These are phyloP conservation scores for Trichoderma gamsii DNA, from an alignment of 495 filamentous ascomycete species.

Conservation along the genomic window DNA sequence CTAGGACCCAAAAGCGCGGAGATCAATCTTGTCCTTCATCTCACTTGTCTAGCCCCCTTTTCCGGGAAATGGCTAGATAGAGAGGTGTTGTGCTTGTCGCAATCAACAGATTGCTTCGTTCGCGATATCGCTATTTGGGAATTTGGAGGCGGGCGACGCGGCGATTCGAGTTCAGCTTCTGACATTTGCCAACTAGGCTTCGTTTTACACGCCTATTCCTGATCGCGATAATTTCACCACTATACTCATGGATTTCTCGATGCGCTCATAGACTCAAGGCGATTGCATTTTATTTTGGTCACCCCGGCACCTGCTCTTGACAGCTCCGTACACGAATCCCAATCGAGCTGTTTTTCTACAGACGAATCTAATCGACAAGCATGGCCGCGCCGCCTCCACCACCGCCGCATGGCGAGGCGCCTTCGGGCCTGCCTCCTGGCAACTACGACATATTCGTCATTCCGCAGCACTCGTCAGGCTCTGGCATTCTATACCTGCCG, in stretches of 20 bases:
- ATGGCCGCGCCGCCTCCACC: slow-evolving; percentile 54
- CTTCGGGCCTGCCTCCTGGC: slow-evolving; percentile 61
- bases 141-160: too few species aligned
- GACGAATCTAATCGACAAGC: neutral
- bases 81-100: neutral
- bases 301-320: slow-evolving; percentile 14
- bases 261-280: slow-evolving; percentile 29
- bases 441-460: slow-evolving; percentile 98
- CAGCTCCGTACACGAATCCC: slow-evolving; percentile 2
- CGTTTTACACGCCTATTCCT: neutral
- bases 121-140: neutral
- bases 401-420: slow-evolving; percentile 63
- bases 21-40: neutral
- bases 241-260: slow-evolving; percentile 33
- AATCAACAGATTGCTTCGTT: neutral
- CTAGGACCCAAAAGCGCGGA: neutral
- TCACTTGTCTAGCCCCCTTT: neutral
- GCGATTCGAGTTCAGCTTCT: slow-evolving; percentile 1
- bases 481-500: slow-evolving; percentile 89
- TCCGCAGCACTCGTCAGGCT: slow-evolving; percentile 84
- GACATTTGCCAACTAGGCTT: neutral
- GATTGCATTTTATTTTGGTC: slow-evolving; percentile 19
- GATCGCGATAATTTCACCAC: neutral
- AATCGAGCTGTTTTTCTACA: slow-evolving; percentile 12
- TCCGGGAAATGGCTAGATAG: neutral